phyloP scores from a whole-genome alignment of 352 stramenopile species.

The Globisporangium echinulatum region DNA sequence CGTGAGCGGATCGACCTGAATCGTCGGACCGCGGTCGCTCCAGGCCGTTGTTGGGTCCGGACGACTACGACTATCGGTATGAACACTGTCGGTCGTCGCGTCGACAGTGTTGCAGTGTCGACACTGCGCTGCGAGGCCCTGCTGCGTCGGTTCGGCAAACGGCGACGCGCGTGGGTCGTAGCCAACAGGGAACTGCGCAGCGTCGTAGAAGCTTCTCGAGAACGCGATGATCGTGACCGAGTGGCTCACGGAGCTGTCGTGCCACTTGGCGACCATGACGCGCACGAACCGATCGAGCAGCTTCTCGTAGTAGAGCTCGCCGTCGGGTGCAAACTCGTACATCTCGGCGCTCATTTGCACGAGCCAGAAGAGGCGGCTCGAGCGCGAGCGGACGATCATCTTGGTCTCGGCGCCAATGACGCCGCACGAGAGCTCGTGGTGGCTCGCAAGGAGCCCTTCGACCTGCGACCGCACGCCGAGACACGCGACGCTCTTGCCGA shows the following conservation, averaged over 20 bases:
- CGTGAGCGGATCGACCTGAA: slow-evolving; percentile 50
- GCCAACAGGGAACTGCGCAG: slow-evolving; percentile 49
- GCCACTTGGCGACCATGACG: slow-evolving; percentile 83
- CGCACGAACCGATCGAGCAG: slow-evolving; percentile 75
- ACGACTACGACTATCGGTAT: too few relatives aligned
- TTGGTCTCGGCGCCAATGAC: slow-evolving; percentile 95
- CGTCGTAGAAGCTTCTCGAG: slow-evolving; percentile 82
- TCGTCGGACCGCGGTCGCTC: slow-evolving; percentile 35
- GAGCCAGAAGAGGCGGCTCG: slow-evolving; percentile 95
- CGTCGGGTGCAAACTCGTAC: slow-evolving; percentile 88
- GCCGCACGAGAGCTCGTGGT: slow-evolving; percentile 76
- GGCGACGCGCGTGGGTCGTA: slow-evolving; percentile 35
- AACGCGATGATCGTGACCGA: slow-evolving; percentile 92
- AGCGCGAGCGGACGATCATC: slow-evolving; percentile 93
- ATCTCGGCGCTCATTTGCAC: slow-evolving; percentile 96
- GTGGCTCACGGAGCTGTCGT: slow-evolving; percentile 77
- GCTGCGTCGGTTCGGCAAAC: slow-evolving; percentile 42
- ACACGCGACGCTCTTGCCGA: slow-evolving; percentile 58
- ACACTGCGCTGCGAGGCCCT: slow-evolving; percentile 26
- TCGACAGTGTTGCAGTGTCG: background rate
- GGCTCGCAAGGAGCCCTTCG: slow-evolving; percentile 78
- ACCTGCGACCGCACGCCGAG: slow-evolving; percentile 86
- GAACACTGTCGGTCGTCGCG: too few relatives aligned
- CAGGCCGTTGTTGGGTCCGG: too few relatives aligned
- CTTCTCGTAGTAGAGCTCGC: slow-evolving; percentile 90